Evolutionary conservation across 345 rosid species (phyloP).

Genomic region (Populus simonii): DNA sequence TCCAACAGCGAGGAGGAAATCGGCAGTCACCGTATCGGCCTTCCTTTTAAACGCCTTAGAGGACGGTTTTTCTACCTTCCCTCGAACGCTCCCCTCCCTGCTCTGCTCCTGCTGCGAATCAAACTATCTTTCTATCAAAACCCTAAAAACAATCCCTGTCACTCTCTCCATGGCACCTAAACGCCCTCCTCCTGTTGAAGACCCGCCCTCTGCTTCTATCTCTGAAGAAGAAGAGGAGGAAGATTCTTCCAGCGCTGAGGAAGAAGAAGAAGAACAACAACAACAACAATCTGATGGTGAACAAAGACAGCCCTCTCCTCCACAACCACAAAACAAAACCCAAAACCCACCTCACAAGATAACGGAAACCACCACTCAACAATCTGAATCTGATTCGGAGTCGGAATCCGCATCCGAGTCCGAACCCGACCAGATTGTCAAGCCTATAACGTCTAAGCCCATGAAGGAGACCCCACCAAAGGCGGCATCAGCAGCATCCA

Average conservation of each 20-base stretch:
- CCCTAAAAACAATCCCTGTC: not conserved
- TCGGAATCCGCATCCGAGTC: not conserved
- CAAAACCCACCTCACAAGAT: not conserved
- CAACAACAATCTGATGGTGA: slow-evolving; percentile 17
- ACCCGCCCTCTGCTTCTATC: slow-evolving; percentile 32
- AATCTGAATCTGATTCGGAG: not conserved
- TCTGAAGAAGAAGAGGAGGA: slow-evolving; percentile 26
- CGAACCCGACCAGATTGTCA: not conserved
- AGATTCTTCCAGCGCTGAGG: slow-evolving; percentile 20
- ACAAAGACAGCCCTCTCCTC: not conserved
- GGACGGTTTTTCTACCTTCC: too few relatives aligned
- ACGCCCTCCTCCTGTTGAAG: slow-evolving; percentile 23
- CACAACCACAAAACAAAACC: not conserved
- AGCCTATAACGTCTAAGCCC: slow-evolving; percentile 10
- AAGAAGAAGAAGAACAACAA: slow-evolving; percentile 18
- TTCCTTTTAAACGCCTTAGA: too few relatives aligned
- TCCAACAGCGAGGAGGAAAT: too few relatives aligned
- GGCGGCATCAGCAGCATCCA: not conserved
- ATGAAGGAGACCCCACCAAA: not conserved
- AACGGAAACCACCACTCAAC: not conserved
- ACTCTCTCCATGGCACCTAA: slow-evolving; percentile 30
- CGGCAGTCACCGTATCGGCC: too few relatives aligned
- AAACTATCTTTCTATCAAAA: not conserved
- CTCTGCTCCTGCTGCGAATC: not conserved
- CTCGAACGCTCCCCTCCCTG: too few relatives aligned